Conservation (phyloP, 2,329 filamentous ascomycete species). For the Capronia coronata region DNA sequence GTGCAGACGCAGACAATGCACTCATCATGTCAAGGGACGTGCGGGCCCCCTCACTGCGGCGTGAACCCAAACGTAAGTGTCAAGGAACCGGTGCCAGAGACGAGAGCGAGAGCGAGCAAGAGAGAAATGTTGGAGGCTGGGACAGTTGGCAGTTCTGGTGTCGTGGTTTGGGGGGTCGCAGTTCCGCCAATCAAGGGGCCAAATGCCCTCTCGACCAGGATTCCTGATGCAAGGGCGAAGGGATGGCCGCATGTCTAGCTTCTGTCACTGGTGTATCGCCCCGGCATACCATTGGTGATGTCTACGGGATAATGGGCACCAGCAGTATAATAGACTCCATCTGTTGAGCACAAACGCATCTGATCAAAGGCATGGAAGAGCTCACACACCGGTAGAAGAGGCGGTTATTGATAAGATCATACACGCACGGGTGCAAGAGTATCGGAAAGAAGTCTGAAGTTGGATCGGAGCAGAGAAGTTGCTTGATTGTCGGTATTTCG, state of each 20-base stretch:
- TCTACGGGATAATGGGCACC: background rate
- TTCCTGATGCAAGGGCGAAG: slow-evolving; percentile 25
- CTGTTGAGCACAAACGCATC: too few species aligned
- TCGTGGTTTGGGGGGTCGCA: slow-evolving; percentile 12
- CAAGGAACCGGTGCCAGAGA: slow-evolving; percentile 15
- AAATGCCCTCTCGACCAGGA: slow-evolving; percentile 16
- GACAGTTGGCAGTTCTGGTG: slow-evolving; percentile 19
- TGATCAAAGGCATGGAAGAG: background rate
- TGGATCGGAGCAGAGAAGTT: slow-evolving; percentile 26
- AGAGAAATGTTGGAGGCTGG: slow-evolving; percentile 27
- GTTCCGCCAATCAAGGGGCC: slow-evolving; percentile 18
- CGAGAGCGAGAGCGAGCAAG: slow-evolving; percentile 12
- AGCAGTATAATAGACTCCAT: background rate
- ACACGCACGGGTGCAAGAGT: too few species aligned
- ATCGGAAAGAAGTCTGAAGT: too few species aligned
- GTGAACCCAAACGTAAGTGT: background rate
- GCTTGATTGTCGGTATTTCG: slow-evolving; percentile 17
- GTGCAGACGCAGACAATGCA: slow-evolving; percentile 5
- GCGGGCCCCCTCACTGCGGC: background rate
- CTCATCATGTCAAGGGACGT: slow-evolving; percentile 2
- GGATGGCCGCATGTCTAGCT: slow-evolving; percentile 16
- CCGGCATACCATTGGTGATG: slow-evolving; percentile 10
- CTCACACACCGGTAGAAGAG: background rate
- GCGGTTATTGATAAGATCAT: background rate
- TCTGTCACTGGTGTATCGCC: slow-evolving; percentile 7